Conservation (phyloP, 805 yeast species). For the Metahyphopichia silvanorum region DNA sequence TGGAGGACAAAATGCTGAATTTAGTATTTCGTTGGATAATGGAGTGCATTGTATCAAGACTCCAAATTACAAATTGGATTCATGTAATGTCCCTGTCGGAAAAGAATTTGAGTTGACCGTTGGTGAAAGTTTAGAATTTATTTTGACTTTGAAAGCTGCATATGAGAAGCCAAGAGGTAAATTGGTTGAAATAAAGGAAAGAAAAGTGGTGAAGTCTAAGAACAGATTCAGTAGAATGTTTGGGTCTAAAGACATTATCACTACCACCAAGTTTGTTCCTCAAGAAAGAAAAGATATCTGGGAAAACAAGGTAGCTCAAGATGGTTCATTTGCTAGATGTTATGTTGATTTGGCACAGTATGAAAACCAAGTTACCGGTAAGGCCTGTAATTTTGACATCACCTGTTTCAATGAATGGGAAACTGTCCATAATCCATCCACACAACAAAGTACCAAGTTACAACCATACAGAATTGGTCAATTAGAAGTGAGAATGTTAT, state of each 20-base stretch:
- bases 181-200: constrained; percentile 59
- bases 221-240: constrained; percentile 45
- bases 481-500: constrained; percentile 65
- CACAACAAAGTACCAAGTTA: constrained; percentile 23
- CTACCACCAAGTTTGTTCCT: constrained; percentile 51
- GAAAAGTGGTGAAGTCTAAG: constrained; percentile 44
- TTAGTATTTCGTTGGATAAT: constrained; percentile 64
- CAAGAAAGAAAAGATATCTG: constrained; percentile 56
- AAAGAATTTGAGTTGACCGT: constrained; percentile 81
- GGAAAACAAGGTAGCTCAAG: constrained; percentile 66
- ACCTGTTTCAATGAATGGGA: constrained; percentile 86
- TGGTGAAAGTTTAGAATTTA: constrained; percentile 57
- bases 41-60: constrained; percentile 79
- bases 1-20: constrained; percentile 42
- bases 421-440: constrained; percentile 22
- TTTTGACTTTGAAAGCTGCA: constrained; percentile 68
- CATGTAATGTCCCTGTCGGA: constrained; percentile 39
- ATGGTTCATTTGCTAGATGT: constrained; percentile 86
- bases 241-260: constrained; percentile 46
- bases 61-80: constrained; percentile 40
- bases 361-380: constrained; percentile 54
- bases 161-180: constrained; percentile 50
- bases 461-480: constrained; percentile 64
- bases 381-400: constrained; percentile 48
- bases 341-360: constrained; percentile 61